phyloP scores from a whole-genome alignment of 1,139 yeast species.

The Saccharomyces pastorianus region DNA sequence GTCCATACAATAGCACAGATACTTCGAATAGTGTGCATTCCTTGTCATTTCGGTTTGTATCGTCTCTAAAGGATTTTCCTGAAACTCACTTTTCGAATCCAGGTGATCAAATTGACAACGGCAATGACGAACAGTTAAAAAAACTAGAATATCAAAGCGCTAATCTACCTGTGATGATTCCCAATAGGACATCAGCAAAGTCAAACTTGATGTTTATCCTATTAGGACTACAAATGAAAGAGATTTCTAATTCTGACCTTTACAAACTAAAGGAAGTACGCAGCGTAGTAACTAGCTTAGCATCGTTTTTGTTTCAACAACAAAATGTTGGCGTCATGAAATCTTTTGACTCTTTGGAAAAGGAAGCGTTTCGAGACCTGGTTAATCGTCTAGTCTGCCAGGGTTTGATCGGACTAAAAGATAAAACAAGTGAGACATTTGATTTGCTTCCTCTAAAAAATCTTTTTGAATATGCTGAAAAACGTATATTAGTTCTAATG shows the following conservation, averaged over 20 bases:
- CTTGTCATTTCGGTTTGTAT: not conserved
- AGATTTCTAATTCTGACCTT: not conserved
- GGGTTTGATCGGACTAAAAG: not conserved
- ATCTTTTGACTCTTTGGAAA: not conserved
- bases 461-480: slow-evolving; percentile 11
- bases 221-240: not conserved
- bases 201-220: not conserved
- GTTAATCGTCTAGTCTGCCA: not conserved
- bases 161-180: not conserved
- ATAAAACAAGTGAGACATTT: not conserved
- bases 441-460: slow-evolving; percentile 9
- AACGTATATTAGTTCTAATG: slow-evolving; percentile 12
- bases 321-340: slow-evolving; percentile 1
- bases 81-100: not conserved
- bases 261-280: not conserved
- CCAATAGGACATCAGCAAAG: not conserved
- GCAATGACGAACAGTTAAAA: not conserved
- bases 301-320: slow-evolving; percentile 2
- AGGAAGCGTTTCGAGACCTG: not conserved
- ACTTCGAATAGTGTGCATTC: not conserved
- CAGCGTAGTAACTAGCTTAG: not conserved
- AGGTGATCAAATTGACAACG: not conserved
- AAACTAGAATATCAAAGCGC: not conserved
- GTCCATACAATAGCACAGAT: slow-evolving; percentile 11
- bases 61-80: not conserved